Conservation (phyloP, 2,329 filamentous ascomycete genomes). For the Ophiocordyceps unilateralis region DNA sequence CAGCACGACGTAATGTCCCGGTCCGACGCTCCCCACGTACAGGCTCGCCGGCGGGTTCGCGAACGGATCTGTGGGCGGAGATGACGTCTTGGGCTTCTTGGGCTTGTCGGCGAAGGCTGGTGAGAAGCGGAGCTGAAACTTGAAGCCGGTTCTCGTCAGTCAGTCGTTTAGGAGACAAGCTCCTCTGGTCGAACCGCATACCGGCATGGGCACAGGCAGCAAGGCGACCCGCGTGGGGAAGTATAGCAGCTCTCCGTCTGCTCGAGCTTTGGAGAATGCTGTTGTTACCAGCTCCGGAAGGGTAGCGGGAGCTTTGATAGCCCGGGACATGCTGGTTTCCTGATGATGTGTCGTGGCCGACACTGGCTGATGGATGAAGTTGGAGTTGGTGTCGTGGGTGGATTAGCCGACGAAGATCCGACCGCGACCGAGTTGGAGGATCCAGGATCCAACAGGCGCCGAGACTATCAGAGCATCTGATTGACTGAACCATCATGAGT, state of each 20-base stretch:
- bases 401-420: background rate
- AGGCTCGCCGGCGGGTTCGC: slow-evolving; percentile 37
- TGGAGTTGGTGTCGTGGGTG: background rate
- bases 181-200: no score
- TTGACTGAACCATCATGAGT: no score
- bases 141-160: background rate
- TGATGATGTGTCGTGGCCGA: background rate
- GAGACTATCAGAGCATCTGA: no score
- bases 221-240: slow-evolving; percentile 36
- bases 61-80: slow-evolving; percentile 39
- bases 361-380: background rate
- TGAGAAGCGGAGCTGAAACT: slow-evolving; percentile 62
- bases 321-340: slow-evolving; percentile 15
- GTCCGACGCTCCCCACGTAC: slow-evolving; percentile 30
- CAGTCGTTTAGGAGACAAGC: background rate
- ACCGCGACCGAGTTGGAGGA: no score
- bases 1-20: slow-evolving; percentile 46
- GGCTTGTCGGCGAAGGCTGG: slow-evolving; percentile 53
- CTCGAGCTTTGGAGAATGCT: slow-evolving; percentile 29
- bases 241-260: slow-evolving; percentile 31
- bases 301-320: slow-evolving; percentile 22
- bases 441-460: no score
- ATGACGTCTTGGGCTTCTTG: slow-evolving; percentile 17
- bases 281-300: slow-evolving; percentile 33
- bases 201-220: slow-evolving; percentile 24